A percentile compares a stretch with the other conserved stretches of the same genome.
phyloP scores from a whole-genome alignment of 2,329 filamentous ascomycete genomes.

The Botrytis byssoidea region DNA sequence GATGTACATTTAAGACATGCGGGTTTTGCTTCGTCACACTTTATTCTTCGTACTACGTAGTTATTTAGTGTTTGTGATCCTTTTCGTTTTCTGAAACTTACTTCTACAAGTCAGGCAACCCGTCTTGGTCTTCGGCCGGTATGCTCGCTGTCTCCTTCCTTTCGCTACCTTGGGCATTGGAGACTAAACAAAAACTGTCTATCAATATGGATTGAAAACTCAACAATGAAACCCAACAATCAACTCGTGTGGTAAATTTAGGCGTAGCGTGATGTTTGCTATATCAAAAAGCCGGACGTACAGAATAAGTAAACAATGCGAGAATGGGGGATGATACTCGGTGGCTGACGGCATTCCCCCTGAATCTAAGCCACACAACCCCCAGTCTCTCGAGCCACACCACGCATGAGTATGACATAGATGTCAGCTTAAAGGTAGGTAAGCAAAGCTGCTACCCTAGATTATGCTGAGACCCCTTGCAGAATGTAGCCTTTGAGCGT shows the following conservation, averaged over 20 bases:
- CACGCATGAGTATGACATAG: not conserved
- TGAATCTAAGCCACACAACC: not conserved
- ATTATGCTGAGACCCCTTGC: not conserved
- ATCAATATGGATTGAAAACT: not conserved
- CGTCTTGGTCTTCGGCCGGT: slow-evolving; percentile 16
- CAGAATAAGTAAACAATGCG: not conserved
- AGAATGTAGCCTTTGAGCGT: not conserved
- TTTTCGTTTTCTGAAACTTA: not conserved
- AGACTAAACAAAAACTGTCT: not conserved
- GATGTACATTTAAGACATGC: slow-evolving; percentile 29
- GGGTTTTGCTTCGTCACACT: slow-evolving; percentile 33
- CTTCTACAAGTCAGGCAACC: slow-evolving; percentile 47
- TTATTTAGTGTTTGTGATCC: not conserved
- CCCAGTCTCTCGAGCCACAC: not conserved
- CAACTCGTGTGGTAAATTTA: not conserved
- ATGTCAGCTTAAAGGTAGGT: not conserved
- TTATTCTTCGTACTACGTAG: slow-evolving; percentile 26
- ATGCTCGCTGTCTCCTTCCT: not conserved
- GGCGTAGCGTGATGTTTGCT: not conserved
- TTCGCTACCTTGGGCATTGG: not conserved
- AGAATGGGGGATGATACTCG: not conserved
- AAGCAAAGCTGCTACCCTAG: not conserved
- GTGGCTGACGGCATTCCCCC: not conserved
- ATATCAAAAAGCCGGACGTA: not conserved
- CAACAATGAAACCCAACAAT: not conserved